Evolutionary conservation across 129 eudicot genomes (phyloP).

Genomic region (Apium graveolens): DNA sequence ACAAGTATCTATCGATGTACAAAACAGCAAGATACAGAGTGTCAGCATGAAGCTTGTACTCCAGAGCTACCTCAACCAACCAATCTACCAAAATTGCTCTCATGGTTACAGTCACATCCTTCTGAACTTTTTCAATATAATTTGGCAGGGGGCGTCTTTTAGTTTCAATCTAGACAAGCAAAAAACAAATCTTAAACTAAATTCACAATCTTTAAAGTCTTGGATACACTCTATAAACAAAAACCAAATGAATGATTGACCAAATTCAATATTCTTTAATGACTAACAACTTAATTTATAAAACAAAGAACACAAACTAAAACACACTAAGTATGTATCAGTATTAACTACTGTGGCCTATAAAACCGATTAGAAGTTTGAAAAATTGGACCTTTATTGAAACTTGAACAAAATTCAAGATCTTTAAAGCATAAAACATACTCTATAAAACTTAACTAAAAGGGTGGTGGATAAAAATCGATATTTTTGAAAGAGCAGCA

Average conservation of each 20-base stretch:
- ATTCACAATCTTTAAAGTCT: background rate
- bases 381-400: background rate
- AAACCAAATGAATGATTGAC: background rate
- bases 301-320: too few relatives aligned
- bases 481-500: background rate
- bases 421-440: too few relatives aligned
- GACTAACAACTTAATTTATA: background rate
- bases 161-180: background rate
- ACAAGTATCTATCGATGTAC: conserved; percentile 66
- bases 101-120: conserved; percentile 62
- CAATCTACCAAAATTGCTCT: conserved; percentile 81
- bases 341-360: background rate
- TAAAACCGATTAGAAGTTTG: too few relatives aligned
- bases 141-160: conserved; percentile 30
- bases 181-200: background rate
- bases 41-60: conserved; percentile 67
- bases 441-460: too few relatives aligned
- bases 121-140: conserved; percentile 73
- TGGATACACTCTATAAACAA: background rate
- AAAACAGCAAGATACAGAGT: conserved; percentile 62
- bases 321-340: background rate
- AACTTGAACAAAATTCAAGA: background rate
- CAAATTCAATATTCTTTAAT: background rate
- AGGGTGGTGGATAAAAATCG: background rate
- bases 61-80: conserved; percentile 78